Base-by-base conservation (phyloP, 1,139 yeast species). In the Pichia norvegensis region DNA sequence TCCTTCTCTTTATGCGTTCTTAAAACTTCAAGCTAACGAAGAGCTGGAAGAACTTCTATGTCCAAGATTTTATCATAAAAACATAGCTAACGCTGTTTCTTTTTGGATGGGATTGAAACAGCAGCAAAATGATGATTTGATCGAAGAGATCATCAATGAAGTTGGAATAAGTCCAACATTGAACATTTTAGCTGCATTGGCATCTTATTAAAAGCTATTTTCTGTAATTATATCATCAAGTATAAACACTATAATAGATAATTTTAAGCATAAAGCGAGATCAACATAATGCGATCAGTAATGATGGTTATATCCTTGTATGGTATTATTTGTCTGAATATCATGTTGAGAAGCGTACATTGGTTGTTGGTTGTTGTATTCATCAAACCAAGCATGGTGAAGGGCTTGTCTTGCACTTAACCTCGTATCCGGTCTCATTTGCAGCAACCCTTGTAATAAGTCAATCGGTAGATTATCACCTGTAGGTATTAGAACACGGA, bases 301-400 rank as follows among this genome's bases (percentile, higher is more conserved):
- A 16, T 16, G 20, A 5, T 31, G n/a, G 35, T 36, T 38, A 42
- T 41, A 50, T 29, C 41, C 44, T 23, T 46, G 49, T 16, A 55
- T 27, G 47, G 33, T 50, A 52, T 41, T 48, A 50, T 45, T 52
- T 47, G 14, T 45, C 6, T 44, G 17, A 19, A 14, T 23, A 21
- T 25, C 27, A 7, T 22, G 42, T 41, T 22, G 44, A 10, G 43
- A 44, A 31, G 43, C 23, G 27, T 52, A 40, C 38, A 46, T 31
- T 44, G 48, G 40, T 42, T 49, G 67, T 63, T 44, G 55, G 27
- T 47, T 55, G 21, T 75, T 67, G 38, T 81, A 82, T 60, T 90
- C 97, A 46, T 85, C 85, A 65, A 92, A 90, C 96, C 97, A 92
- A 4, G 95, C 95, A 62, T 90, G 97, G 58, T 84, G 92, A 56